These are phyloP conservation scores for Tremellales sp. DNA, from an alignment of 1,284 basidiomycete genomes.

Conservation along the genomic window DNA sequence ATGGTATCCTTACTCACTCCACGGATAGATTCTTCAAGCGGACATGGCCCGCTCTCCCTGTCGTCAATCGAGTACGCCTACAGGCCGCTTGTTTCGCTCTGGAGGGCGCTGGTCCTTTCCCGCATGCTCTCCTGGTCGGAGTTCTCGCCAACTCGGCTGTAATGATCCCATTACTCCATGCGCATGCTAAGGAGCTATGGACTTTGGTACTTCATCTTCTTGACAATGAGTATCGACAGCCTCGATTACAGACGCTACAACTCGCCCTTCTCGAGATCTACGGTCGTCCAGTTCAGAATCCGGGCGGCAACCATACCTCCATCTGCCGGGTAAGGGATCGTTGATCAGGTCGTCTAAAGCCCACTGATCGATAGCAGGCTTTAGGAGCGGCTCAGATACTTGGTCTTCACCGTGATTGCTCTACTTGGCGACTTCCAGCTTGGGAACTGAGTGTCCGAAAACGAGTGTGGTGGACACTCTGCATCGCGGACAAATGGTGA, in stretches of 20 bases:
- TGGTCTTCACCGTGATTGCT: conserved; percentile 43
- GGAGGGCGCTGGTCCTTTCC: conserved; percentile 17
- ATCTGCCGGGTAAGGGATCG: neutral
- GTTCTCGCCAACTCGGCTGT: conserved; percentile 22
- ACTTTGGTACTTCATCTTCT: conserved; percentile 17
- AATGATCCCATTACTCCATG: conserved; percentile 12
- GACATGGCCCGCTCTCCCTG: conserved; percentile 22
- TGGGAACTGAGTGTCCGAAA: conserved; percentile 44
- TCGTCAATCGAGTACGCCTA: conserved; percentile 24
- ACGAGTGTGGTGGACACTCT: conserved; percentile 42
- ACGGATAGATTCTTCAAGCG: conserved; percentile 16
- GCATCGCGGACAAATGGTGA: conserved; percentile 40
- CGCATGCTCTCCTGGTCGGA: conserved; percentile 18
- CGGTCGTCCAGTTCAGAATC: neutral
- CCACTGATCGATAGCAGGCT: too few species aligned
- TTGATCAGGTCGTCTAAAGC: too few species aligned
- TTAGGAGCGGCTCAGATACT: conserved; percentile 41
- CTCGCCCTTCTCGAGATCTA: neutral
- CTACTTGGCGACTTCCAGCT: conserved; percentile 39
- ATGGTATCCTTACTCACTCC: too few species aligned
- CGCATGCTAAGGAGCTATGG: conserved; percentile 15
- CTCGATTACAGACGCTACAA: conserved; percentile 1
- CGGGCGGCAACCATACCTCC: neutral
- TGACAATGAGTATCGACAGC: conserved; percentile 14
- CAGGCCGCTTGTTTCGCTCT: conserved; percentile 14